Conservation (phyloP, 352 stramenopile species). For the Globisporangium yorkense region DNA sequence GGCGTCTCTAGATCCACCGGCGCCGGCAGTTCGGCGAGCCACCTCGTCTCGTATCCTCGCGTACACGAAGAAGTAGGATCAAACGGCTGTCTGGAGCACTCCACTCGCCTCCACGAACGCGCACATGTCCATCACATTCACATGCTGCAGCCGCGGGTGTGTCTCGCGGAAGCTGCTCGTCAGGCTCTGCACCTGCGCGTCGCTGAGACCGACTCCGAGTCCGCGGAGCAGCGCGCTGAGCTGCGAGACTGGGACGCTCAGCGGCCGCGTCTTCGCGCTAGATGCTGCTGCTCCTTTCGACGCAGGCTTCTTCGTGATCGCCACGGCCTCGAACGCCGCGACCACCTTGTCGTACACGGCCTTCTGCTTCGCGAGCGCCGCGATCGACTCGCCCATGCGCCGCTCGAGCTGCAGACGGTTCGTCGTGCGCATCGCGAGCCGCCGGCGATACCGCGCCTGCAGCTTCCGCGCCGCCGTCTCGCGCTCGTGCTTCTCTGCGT, state of each 20-base stretch:
- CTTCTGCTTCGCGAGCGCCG: slow-evolving; percentile 41
- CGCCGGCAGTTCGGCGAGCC: too few species aligned
- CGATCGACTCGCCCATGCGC: slow-evolving; percentile 36
- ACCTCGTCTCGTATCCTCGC: too few species aligned
- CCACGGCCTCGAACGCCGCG: slow-evolving; percentile 32
- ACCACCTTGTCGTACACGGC: slow-evolving; percentile 39
- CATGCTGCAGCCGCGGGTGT: slow-evolving; percentile 31
- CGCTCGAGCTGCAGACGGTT: slow-evolving; percentile 41
- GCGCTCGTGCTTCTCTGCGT: slow-evolving; percentile 17
- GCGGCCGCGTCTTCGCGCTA: slow-evolving; percentile 7
- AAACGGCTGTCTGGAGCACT: background rate
- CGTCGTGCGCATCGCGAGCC: slow-evolving; percentile 43
- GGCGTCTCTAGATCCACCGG: too few species aligned
- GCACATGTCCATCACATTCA: slow-evolving; percentile 66
- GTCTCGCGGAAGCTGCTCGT: slow-evolving; percentile 27
- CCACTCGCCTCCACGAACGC: slow-evolving; percentile 33
- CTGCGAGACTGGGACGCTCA: slow-evolving; percentile 35
- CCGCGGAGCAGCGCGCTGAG: slow-evolving; percentile 36
- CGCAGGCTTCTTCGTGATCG: slow-evolving; percentile 1
- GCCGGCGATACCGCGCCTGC: slow-evolving; percentile 56
- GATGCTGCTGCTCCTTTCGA: slow-evolving; percentile 4
- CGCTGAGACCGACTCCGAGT: slow-evolving; percentile 27
- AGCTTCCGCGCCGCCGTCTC: slow-evolving; percentile 46
- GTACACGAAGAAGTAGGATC: too few species aligned
- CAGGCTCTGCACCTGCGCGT: slow-evolving; percentile 21